Evolutionary conservation across 108 stramenopile genomes (phyloP).

Genomic region (Cylindrotheca closterium): DNA sequence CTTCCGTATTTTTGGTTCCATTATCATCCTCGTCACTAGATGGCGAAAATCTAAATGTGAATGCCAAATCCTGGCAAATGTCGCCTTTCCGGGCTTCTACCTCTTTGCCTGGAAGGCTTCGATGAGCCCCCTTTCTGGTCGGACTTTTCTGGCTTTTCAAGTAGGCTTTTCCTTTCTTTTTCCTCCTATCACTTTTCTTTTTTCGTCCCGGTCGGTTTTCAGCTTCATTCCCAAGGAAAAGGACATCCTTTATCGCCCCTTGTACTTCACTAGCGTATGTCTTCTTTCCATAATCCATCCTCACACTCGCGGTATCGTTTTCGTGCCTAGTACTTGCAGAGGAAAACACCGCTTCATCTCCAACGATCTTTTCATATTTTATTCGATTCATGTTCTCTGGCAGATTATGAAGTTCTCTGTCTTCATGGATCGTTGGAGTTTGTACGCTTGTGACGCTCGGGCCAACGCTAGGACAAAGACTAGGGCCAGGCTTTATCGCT

Average conservation of each 20-base stretch:
- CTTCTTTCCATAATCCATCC: no score
- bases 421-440: no score
- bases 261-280: constrained; percentile 56
- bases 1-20: neutral
- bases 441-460: no score
- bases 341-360: no score
- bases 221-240: constrained; percentile 45
- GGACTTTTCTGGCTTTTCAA: neutral
- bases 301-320: no score
- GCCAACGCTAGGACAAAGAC: no score
- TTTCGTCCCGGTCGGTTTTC: constrained; percentile 39
- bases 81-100: neutral
- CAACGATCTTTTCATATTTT: no score
- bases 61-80: neutral
- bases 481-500: no score
- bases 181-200: constrained; percentile 26
- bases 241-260: constrained; percentile 60
- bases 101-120: neutral
- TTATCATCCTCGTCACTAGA: neutral
- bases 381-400: no score
- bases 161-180: constrained; percentile 3
- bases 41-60: neutral
- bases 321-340: no score
- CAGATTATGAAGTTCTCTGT: no score
- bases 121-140: neutral